Percentiles rank a stretch among this genome's conserved stretches.
Evolutionary conservation across 371 early-diverging fungal species (phyloP).

Genomic region (Lichtheimia corymbifera): DNA sequence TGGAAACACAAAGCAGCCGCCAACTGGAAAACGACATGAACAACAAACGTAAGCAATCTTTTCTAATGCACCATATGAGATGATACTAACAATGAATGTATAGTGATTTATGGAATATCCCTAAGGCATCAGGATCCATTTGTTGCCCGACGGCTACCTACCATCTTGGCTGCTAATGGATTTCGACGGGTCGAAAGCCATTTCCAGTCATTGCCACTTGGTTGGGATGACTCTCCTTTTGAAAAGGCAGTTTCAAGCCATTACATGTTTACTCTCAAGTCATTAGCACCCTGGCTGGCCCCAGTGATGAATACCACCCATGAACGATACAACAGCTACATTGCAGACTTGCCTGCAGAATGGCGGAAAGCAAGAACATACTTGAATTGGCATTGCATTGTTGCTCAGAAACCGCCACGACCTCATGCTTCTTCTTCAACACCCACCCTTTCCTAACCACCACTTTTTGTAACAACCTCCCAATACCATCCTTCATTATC

Average conservation of each 20-base stretch:
- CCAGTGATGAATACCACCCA: constrained; percentile 26
- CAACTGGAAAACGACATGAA: constrained; percentile 34
- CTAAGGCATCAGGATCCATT: constrained; percentile 51
- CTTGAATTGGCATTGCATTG: constrained; percentile 47
- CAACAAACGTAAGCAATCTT: constrained; percentile 35
- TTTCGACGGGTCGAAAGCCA: constrained; percentile 38
- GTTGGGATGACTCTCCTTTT: constrained; percentile 33
- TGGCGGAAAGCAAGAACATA: constrained; percentile 40
- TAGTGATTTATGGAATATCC: constrained; percentile 37
- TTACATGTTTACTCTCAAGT: constrained; percentile 32
- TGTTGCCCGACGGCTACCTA: constrained; percentile 43
- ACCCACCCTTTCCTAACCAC: no score
- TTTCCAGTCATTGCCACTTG: constrained; percentile 40
- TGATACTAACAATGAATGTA: no score
- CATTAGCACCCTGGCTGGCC: constrained; percentile 42
- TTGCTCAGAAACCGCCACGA: constrained; percentile 42
- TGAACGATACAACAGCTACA: constrained; percentile 32
- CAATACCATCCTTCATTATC: no score
- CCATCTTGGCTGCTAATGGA: constrained; percentile 40
- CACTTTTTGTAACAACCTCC: no score
- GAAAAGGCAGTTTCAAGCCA: constrained; percentile 24
- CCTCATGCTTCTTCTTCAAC: neutral
- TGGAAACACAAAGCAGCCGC: constrained; percentile 44
- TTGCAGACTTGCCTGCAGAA: constrained; percentile 35
- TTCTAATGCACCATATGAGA: neutral